Percentiles rank a stretch among this genome's conserved stretches.
Conservation (phyloP, 1,139 yeast genomes). For the Kodamaea alishanica region DNA sequence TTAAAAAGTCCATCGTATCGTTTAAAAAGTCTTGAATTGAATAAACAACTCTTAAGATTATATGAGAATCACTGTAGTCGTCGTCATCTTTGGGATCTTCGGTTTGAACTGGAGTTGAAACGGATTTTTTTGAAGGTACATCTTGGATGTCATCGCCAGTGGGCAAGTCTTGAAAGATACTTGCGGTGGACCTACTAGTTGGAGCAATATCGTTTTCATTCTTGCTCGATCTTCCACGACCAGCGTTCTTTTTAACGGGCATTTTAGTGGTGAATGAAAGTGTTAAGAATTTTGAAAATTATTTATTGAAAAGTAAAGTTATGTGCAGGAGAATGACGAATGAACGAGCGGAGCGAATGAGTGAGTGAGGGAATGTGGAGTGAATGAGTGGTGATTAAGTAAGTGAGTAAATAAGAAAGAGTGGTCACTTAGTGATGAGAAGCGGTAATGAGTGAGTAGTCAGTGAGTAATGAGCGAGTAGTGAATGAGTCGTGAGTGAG, state of each 20-base stretch:
- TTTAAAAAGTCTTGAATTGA: slow-evolving; percentile 39
- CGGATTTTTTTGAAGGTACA: neutral
- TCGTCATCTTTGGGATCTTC: slow-evolving; percentile 10
- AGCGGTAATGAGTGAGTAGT: no score
- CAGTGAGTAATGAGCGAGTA: no score
- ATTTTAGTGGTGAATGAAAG: neutral
- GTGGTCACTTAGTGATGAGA: no score
- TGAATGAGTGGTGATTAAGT: no score
- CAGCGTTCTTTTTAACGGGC: slow-evolving; percentile 1
- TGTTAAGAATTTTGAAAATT: neutral
- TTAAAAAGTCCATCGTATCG: slow-evolving; percentile 29
- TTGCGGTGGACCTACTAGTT: slow-evolving; percentile 11
- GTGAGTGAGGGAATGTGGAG: no score
- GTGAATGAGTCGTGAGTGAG: no score
- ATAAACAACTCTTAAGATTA: slow-evolving; percentile 19
- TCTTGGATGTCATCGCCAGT: neutral
- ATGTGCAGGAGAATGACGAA: neutral
- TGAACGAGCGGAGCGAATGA: no score
- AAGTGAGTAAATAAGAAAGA: no score
- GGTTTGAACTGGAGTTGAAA: neutral
- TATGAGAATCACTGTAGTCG: slow-evolving; percentile 11
- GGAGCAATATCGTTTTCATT: neutral
- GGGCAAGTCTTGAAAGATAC: slow-evolving; percentile 7
- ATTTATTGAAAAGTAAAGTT: neutral
- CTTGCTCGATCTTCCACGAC: slow-evolving; percentile 2